A percentile compares a stretch with the other conserved stretches of the same genome.
Evolutionary conservation across 768 basidiomycete species (phyloP).

Genomic region (Leccinellum rugosiceps): DNA sequence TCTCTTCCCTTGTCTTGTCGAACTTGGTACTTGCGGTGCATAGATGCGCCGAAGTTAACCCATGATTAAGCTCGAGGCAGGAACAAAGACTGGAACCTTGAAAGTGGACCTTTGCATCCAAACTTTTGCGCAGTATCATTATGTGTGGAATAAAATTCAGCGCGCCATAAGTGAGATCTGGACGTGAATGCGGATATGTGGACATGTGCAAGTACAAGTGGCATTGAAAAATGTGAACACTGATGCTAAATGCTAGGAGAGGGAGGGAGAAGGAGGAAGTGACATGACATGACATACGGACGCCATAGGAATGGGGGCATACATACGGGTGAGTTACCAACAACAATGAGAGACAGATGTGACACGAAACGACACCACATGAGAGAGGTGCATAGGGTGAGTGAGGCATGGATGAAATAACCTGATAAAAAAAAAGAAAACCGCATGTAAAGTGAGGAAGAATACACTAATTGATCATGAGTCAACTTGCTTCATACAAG

Average conservation of each 20-base stretch:
- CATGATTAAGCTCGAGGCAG: no score
- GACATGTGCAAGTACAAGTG: background rate
- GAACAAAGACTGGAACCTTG: no score
- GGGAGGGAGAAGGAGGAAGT: background rate
- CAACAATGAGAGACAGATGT: background rate
- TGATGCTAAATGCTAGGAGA: background rate
- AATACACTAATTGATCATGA: slow-evolving; percentile 4
- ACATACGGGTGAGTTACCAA: background rate
- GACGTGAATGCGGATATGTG: background rate
- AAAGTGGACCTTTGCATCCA: no score
- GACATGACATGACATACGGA: background rate
- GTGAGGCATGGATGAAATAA: background rate
- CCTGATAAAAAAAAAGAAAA: background rate
- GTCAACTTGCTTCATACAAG: slow-evolving; percentile 9
- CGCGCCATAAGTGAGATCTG: background rate
- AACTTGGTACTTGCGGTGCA: no score
- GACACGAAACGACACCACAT: background rate
- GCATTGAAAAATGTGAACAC: background rate
- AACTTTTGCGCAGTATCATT: background rate
- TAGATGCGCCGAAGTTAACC: no score
- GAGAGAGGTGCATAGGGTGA: background rate
- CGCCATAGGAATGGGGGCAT: background rate
- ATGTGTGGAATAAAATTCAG: background rate
- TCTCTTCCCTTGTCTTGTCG: background rate
- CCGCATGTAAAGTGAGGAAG: background rate